Evolutionary conservation across 768 basidiomycete genomes (phyloP).

Genomic region (Mycena amicta): DNA sequence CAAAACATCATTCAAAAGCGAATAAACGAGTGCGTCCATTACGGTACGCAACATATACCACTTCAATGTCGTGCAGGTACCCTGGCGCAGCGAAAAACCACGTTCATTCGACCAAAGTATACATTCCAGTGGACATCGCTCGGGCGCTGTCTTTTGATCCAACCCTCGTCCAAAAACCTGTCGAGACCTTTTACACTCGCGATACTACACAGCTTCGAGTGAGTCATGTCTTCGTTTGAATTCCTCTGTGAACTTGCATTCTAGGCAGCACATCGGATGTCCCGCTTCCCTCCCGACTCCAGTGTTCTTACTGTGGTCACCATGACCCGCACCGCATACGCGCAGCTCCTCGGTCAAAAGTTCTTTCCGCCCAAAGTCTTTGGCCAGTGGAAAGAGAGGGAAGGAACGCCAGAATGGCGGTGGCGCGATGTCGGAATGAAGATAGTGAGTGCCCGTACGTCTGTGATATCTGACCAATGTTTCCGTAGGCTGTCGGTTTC

Average conservation of each 20-base stretch:
- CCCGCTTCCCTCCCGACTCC: slow-evolving; percentile 80
- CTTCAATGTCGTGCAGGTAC: slow-evolving; percentile 51
- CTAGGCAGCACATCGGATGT: slow-evolving; percentile 87
- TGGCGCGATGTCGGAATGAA: slow-evolving; percentile 93
- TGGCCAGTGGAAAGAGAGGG: slow-evolving; percentile 66
- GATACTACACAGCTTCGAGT: slow-evolving; percentile 90
- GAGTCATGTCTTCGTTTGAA: slow-evolving; percentile 29
- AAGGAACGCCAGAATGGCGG: slow-evolving; percentile 69
- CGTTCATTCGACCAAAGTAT: slow-evolving; percentile 76
- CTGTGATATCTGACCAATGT: slow-evolving; percentile 2
- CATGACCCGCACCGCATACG: slow-evolving; percentile 91
- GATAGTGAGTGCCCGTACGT: slow-evolving; percentile 54
- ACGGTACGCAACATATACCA: neutral
- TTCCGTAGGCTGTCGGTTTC: slow-evolving; percentile 82
- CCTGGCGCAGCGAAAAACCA: slow-evolving; percentile 66
- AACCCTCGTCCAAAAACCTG: slow-evolving; percentile 78
- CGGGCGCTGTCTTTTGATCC: slow-evolving; percentile 66
- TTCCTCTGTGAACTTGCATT: neutral
- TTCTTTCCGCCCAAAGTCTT: slow-evolving; percentile 93
- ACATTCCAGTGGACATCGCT: slow-evolving; percentile 80
- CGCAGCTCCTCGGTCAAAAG: slow-evolving; percentile 88
- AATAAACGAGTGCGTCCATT: slow-evolving; percentile 55
- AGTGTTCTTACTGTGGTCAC: slow-evolving; percentile 61
- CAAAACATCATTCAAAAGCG: slow-evolving; percentile 72
- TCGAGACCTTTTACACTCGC: slow-evolving; percentile 93